Evolutionary conservation across 768 basidiomycete genomes (phyloP).

Genomic region (Xerocomellus intermedius): DNA sequence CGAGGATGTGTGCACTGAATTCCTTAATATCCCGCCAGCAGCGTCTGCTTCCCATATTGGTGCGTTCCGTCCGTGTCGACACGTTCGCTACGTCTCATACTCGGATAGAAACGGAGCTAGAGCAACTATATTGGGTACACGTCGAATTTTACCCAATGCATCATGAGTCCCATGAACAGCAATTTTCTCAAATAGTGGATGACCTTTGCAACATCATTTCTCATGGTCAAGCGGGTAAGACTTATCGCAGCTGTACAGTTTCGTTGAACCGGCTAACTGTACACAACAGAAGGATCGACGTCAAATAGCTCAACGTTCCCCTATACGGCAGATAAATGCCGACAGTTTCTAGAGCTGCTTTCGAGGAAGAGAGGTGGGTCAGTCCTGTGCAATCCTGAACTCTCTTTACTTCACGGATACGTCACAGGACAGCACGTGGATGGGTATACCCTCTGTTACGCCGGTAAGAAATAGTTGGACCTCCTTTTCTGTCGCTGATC

Average conservation of each 20-base stretch:
- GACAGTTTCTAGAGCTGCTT: constrained; percentile 49
- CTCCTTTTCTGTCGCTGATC: constrained; percentile 1
- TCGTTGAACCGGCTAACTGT: not conserved
- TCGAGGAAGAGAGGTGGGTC: constrained; percentile 42
- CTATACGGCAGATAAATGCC: constrained; percentile 47
- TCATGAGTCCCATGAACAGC: constrained; percentile 32
- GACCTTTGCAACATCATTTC: constrained; percentile 52
- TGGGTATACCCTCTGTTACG: constrained; percentile 44
- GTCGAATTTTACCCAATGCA: constrained; percentile 65
- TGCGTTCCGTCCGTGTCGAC: constrained; percentile 28
- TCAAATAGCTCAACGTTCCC: constrained; percentile 61
- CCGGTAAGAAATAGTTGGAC: constrained; percentile 33
- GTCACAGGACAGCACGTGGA: constrained; percentile 36
- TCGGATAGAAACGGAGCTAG: constrained; percentile 42
- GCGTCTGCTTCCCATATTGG: constrained; percentile 54
- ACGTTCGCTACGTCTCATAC: constrained; percentile 7
- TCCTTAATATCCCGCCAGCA: constrained; percentile 43
- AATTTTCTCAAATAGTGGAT: constrained; percentile 39
- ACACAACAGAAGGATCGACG: constrained; percentile 53
- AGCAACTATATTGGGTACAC: constrained; percentile 61
- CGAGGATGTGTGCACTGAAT: constrained; percentile 41
- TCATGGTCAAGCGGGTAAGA: constrained; percentile 54
- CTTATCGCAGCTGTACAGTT: not conserved
- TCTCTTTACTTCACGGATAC: not conserved
- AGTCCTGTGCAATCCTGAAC: not conserved